Base-by-base conservation (phyloP, 108 stramenopile genomes). In the Pseudonitzschia delicatissima region DNA sequence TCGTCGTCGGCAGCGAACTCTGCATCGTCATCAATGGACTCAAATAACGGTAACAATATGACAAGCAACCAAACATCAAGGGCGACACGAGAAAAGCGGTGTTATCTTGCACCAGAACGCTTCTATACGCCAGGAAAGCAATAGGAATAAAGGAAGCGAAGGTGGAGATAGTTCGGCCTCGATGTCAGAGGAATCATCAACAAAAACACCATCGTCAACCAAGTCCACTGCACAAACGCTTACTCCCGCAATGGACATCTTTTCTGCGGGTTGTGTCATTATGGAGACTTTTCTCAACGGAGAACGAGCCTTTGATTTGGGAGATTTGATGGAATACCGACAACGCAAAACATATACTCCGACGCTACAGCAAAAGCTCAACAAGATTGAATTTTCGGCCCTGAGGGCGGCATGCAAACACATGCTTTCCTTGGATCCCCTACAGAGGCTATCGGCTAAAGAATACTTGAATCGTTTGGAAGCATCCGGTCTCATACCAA, bases 91-190 rank as follows among this genome's bases (percentile, higher is more conserved):
- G 92, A 84, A 45, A 91, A 87, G 66, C 77, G 93, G 67, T 99
- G 99, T 73, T 98, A 94, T 74, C 70, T 99, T 34, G 97, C 98
- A 11, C 99, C 97, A 2, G 99, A 99, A 75, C 76, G 95, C 59
- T 96, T 91, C 63, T 80, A 69, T 47, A 72, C 74, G 28, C 69
- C 79, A 31, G 77, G 71, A 64, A 26, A 58, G 12, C 65, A 48
- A 42, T 26, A 79, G 35, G 35, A 44, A 21, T 45, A 62, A 59
- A 47, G 25, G 27, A 12, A 17, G 13, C 9, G 17, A 55, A 8
- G 61, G 42, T 11, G 51, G 18, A 23, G 51, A 52, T 12, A 0
- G 12, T 18, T 11, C 12, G n/a, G 11, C 51, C 12, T 25, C 57
- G 20, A 47, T 37, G 18, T 12, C 58, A 20, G 37, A 23, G 4